Evolutionary conservation across 2,329 filamentous ascomycete genomes (phyloP).

Genomic region (Verticillium zaregamsianum): DNA sequence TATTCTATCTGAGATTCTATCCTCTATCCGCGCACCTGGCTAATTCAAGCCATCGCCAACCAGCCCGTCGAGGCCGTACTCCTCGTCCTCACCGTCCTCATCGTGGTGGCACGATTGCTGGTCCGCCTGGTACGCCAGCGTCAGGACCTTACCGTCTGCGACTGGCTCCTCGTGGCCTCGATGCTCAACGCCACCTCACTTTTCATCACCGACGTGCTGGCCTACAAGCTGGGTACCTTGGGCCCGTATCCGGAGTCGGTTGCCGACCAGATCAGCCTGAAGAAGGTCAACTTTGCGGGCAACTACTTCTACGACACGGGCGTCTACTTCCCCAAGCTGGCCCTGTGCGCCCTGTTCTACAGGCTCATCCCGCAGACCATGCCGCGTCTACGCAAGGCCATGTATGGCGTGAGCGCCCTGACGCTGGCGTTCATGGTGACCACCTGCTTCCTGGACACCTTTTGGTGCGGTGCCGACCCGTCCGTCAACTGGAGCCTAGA

Average conservation of each 20-base stretch:
- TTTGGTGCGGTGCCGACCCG: conserved; percentile 23
- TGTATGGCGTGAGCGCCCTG: conserved; percentile 16
- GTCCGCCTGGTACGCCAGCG: conserved; percentile 20
- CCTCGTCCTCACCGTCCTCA: conserved; percentile 14
- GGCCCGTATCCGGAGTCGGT: conserved; percentile 4
- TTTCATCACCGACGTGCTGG: conserved; percentile 18
- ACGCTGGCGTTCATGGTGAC: conserved; percentile 17
- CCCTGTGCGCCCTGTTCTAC: conserved; percentile 22
- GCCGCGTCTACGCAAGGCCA: conserved; percentile 16
- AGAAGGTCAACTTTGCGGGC: conserved; percentile 23
- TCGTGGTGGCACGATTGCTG: conserved; percentile 17
- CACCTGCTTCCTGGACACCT: conserved; percentile 22
- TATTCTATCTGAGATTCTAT: too few species aligned
- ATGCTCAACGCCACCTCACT: conserved; percentile 20
- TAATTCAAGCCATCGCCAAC: conserved; percentile 1
- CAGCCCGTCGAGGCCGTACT: conserved; percentile 24
- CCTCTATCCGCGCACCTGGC: neutral
- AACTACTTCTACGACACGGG: conserved; percentile 27
- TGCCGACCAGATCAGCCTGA: conserved; percentile 14
- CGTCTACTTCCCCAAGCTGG: conserved; percentile 23
- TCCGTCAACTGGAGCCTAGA: conserved; percentile 21
- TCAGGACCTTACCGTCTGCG: conserved; percentile 20
- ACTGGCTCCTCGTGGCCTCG: conserved; percentile 22
- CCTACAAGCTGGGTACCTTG: conserved; percentile 23
- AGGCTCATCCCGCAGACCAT: conserved; percentile 20